phyloP scores from a whole-genome alignment of 805 yeast species.

The Wickerhamiella slavikovae region DNA sequence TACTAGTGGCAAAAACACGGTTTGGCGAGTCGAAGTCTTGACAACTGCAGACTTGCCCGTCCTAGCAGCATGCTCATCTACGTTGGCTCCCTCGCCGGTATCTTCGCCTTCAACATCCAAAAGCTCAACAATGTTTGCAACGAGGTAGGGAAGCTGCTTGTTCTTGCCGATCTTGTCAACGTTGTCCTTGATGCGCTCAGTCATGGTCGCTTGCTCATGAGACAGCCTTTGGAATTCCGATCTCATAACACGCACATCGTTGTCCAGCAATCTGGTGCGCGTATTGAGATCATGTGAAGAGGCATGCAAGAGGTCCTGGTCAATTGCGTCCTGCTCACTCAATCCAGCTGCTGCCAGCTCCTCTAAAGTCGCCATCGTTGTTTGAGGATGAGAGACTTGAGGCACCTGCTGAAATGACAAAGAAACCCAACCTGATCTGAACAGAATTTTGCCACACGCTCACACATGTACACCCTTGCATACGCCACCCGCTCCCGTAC shows the following conservation, averaged over 20 bases:
- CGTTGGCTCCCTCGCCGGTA: slow-evolving; percentile 80
- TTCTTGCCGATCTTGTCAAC: slow-evolving; percentile 90
- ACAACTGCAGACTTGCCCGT: slow-evolving; percentile 95
- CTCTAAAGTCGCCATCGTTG: slow-evolving; percentile 3
- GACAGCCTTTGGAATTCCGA: slow-evolving; percentile 77
- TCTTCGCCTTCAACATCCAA: slow-evolving; percentile 68
- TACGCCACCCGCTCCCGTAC: too few species aligned
- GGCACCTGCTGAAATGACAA: too few species aligned
- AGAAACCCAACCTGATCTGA: too few species aligned
- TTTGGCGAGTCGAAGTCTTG: slow-evolving; percentile 93
- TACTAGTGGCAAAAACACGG: slow-evolving; percentile 85
- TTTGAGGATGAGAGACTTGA: background rate
- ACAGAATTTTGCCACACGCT: too few species aligned
- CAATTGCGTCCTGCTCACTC: slow-evolving; percentile 42
- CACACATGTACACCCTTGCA: too few species aligned
- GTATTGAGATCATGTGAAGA: slow-evolving; percentile 69
- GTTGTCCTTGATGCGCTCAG: slow-evolving; percentile 84
- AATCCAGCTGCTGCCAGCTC: slow-evolving; percentile 5
- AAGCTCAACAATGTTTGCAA: slow-evolving; percentile 89
- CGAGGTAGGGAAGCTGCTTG: slow-evolving; percentile 86
- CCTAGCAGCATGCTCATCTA: slow-evolving; percentile 77
- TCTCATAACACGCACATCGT: slow-evolving; percentile 86
- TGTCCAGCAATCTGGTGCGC: slow-evolving; percentile 73
- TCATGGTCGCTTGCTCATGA: slow-evolving; percentile 86
- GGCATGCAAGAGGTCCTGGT: slow-evolving; percentile 58